phyloP scores from a whole-genome alignment of 768 basidiomycete genomes.

The Boletus subcaerulescens region DNA sequence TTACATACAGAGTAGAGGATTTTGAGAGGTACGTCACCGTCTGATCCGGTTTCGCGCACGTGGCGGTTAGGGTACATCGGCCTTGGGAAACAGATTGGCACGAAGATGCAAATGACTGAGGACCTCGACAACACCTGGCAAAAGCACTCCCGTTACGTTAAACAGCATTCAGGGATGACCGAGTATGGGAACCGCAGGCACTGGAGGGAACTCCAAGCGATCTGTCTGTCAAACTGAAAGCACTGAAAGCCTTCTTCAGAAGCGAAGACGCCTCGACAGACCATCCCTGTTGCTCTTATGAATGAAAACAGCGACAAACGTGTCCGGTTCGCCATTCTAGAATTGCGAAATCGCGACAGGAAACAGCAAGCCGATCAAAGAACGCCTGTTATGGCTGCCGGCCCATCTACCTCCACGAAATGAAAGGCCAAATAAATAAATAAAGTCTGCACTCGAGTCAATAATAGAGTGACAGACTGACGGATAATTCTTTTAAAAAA shows the following conservation, averaged over 20 bases:
- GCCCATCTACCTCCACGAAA: not conserved
- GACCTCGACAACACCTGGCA: not conserved
- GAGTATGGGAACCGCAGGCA: not conserved
- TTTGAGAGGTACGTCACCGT: conserved; percentile 1
- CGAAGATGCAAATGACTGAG: not conserved
- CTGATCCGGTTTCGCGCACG: not conserved
- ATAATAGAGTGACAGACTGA: not conserved
- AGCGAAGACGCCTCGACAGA: not conserved
- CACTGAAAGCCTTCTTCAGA: not conserved
- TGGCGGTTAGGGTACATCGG: not conserved
- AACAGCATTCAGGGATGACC: conserved; percentile 7
- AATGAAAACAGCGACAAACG: not conserved
- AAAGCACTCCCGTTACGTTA: too few relatives aligned
- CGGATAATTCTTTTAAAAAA: not conserved
- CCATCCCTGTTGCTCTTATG: not conserved
- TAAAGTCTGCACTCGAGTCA: not conserved
- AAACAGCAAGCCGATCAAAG: not conserved
- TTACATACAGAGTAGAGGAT: not conserved
- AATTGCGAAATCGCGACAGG: not conserved
- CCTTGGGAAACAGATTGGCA: not conserved
- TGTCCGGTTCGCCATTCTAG: not conserved
- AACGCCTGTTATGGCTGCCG: not conserved
- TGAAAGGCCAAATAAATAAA: not conserved
- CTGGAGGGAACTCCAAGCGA: not conserved
- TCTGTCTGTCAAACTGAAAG: not conserved